Conservation (phyloP, 208 protist genomes). For the Leishmania tropica region DNA sequence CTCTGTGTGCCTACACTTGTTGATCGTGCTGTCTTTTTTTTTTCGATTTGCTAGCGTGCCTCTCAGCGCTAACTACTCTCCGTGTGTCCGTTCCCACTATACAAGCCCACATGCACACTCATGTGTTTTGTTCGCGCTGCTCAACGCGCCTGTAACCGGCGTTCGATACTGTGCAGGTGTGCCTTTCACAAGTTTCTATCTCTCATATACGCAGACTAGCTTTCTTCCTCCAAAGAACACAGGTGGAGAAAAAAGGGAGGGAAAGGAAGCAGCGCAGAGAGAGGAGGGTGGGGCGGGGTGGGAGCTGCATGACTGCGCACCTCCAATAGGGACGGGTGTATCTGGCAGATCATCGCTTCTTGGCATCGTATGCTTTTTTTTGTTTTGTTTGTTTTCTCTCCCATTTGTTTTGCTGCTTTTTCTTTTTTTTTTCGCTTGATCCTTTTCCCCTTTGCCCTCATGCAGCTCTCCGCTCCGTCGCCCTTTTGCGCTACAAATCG, state of each 20-base stretch:
- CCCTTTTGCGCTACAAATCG: no score
- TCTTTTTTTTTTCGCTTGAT: neutral
- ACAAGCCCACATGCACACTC: neutral
- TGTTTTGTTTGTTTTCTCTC: no score
- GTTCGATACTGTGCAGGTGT: neutral
- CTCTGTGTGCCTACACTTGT: neutral
- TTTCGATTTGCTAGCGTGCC: slow-evolving; percentile 2
- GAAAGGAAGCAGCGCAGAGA: neutral
- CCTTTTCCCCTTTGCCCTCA: neutral
- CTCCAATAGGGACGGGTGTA: neutral
- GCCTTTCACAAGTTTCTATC: no score
- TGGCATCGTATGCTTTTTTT: no score
- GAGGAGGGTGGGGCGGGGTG: neutral
- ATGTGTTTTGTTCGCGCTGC: neutral
- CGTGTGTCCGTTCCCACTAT: neutral
- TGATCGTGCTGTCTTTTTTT: neutral
- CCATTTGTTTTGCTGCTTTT: neutral
- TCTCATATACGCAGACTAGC: neutral
- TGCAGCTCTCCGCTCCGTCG: neutral
- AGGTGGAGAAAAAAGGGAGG: neutral
- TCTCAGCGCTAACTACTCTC: neutral
- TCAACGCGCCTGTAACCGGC: neutral
- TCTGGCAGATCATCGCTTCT: neutral
- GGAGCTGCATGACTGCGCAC: neutral
- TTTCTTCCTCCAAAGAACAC: neutral